A percentile compares a stretch with the other conserved stretches of the same genome.
Conservation (phyloP, 1,139 yeast species). For the Saccharomyces hybrid region DNA sequence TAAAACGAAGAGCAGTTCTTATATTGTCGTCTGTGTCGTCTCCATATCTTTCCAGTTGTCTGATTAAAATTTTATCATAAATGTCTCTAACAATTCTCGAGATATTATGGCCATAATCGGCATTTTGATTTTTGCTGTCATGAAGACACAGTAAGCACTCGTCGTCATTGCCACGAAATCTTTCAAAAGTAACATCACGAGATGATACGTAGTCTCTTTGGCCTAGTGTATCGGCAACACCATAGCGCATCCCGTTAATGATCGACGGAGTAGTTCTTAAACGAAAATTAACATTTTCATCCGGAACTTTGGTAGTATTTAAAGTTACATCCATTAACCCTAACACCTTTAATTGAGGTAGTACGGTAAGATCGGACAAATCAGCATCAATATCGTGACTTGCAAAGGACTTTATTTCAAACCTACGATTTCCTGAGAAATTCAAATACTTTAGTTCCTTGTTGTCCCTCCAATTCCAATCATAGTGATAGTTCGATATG, state of each 20-base stretch:
- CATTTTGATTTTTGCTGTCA: conserved; percentile 70
- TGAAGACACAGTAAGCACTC: conserved; percentile 71
- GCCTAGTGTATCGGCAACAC: conserved; percentile 86
- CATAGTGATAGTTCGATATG: conserved; percentile 89
- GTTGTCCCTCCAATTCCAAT: conserved; percentile 97
- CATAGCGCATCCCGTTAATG: conserved; percentile 70
- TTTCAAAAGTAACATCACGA: conserved; percentile 80
- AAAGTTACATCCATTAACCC: conserved; percentile 95
- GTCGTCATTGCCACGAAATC: conserved; percentile 74
- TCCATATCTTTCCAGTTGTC: conserved; percentile 58
- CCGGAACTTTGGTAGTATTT: conserved; percentile 77
- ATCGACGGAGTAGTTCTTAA: conserved; percentile 90
- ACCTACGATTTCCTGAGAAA: conserved; percentile 85
- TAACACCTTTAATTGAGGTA: conserved; percentile 62
- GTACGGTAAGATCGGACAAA: conserved; percentile 68
- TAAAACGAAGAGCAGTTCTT: conserved; percentile 65
- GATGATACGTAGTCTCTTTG: conserved; percentile 57
- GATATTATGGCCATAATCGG: conserved; percentile 56
- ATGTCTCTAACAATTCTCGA: conserved; percentile 70
- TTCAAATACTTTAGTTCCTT: conserved; percentile 69
- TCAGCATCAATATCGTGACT: conserved; percentile 34
- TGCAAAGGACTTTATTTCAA: conserved; percentile 60
- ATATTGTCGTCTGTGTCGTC: conserved; percentile 40
- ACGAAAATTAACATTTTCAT: conserved; percentile 75
- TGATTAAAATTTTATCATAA: conserved; percentile 65